A percentile compares a stretch with the other conserved stretches of the same genome.
Conservation (phyloP, 495 filamentous ascomycete species). For the Penicillium salamii region DNA sequence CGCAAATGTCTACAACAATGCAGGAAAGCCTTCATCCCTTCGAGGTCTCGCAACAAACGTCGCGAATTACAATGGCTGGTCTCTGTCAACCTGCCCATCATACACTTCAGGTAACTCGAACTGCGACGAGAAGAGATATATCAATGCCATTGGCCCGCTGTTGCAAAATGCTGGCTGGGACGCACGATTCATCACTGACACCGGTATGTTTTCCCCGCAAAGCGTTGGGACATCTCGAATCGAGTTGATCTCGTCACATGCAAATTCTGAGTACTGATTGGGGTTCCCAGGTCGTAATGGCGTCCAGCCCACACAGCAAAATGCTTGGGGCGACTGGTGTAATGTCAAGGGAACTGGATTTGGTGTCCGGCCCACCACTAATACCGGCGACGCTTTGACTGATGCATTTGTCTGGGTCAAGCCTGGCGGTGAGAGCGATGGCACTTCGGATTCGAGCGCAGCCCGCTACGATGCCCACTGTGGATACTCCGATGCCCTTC, state of each 20-base stretch:
- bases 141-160: slow-evolving; percentile 62
- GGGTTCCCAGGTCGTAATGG: slow-evolving; percentile 55
- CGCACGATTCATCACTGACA: slow-evolving; percentile 72
- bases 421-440: slow-evolving; percentile 80
- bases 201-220: slow-evolving; percentile 25
- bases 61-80: slow-evolving; percentile 73
- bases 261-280: background rate
- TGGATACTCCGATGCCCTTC: slow-evolving; percentile 54
- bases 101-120: slow-evolving; percentile 43
- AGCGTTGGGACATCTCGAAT: background rate
- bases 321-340: slow-evolving; percentile 80
- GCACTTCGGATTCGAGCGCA: slow-evolving; percentile 62
- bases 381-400: slow-evolving; percentile 58
- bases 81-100: slow-evolving; percentile 37
- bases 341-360: slow-evolving; percentile 75
- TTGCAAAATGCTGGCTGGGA: slow-evolving; percentile 62
- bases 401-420: slow-evolving; percentile 85
- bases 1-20: slow-evolving; percentile 62
- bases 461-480: slow-evolving; percentile 71
- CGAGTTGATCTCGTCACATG: too few species aligned
- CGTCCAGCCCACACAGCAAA: slow-evolving; percentile 60
- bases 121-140: slow-evolving; percentile 71
- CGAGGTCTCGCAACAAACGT: slow-evolving; percentile 77
- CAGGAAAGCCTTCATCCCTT: slow-evolving; percentile 61
- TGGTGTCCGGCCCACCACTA: slow-evolving; percentile 62